Base-by-base conservation (phyloP, 1,139 yeast species). In the Tardiomyces blankii region DNA sequence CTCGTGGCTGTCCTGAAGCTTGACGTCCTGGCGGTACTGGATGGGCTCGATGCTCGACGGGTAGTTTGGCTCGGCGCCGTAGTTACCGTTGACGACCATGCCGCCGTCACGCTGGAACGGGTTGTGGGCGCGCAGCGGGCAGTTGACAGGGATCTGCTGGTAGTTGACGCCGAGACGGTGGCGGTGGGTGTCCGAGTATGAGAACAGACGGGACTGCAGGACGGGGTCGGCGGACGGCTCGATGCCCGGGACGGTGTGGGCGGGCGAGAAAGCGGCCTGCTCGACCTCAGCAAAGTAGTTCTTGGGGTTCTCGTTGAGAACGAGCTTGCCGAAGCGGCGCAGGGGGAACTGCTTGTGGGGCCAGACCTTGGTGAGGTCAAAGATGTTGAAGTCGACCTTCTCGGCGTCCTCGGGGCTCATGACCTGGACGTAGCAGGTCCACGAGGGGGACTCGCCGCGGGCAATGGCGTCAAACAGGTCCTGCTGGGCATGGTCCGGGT, bases 151-250 rank as follows among this genome's bases (percentile, higher is more conserved):
- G 53, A 82, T 78, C 65, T 79, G 85, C 51, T 76, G 73, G 67
- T 78, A 81, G 70, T 81, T 81, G 48, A 73, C 64, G 49, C 88
- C 88, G 58, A 81, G 71, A 61, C 84, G 72, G 67, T 78, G 77
- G 42, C 71, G 63, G 49, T 83, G 93, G 45, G 95, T 83, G 67
- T 84, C 95, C 49, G 88, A 78, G 69, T 84, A 84, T 32, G 94
- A 82, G 66, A 83, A 85, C 56, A 85, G 71, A 67, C 95, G 78
- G 18, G 87, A 77, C 69, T 85, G 94, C 65, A 84, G 72, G 44
- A 84, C 93, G 44, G 93, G 91, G 63, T 84, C 95, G 56, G 86
- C 87, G 44, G 88, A 80, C 45, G 94, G 77, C 66, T 82, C 87
- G 74, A 80, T 78, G 58, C 82, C 84, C 47, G 94, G 94, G 49